Conservation (phyloP, 176 grass and related monocot species). For the Stipa capillata region DNA sequence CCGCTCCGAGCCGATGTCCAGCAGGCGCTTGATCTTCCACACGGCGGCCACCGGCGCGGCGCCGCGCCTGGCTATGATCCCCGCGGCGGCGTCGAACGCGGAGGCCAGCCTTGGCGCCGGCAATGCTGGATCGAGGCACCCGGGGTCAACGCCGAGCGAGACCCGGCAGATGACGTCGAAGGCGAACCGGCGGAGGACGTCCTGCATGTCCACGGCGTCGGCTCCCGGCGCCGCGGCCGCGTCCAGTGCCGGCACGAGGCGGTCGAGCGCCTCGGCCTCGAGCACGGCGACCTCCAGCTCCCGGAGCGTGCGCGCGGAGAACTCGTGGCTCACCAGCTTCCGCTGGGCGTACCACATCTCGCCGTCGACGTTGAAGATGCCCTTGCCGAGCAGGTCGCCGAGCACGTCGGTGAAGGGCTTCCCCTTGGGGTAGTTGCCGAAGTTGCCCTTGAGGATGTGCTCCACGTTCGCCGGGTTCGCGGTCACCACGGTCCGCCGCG, state of each 20-base stretch:
- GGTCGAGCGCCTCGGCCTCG: constrained; percentile 34
- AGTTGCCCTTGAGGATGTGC: constrained; percentile 67
- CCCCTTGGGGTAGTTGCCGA: constrained; percentile 86
- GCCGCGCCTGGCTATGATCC: constrained; percentile 60
- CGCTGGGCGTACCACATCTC: constrained; percentile 67
- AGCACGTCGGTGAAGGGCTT: constrained; percentile 82
- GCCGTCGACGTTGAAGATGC: constrained; percentile 97
- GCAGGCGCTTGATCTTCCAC: constrained; percentile 77
- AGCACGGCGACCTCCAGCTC: constrained; percentile 55
- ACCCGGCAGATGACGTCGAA: constrained; percentile 81
- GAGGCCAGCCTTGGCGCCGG: constrained; percentile 40
- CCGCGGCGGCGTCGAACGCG: constrained; percentile 69
- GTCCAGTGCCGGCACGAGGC: constrained; percentile 49
- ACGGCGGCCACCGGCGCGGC: constrained; percentile 59
- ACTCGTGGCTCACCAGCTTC: constrained; percentile 91
- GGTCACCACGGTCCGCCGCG: constrained; percentile 60
- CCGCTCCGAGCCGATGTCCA: constrained; percentile 52
- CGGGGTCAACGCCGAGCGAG: constrained; percentile 66
- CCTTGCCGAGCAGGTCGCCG: constrained; percentile 74
- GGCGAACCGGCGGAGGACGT: constrained; percentile 63
- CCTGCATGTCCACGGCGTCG: constrained; percentile 66
- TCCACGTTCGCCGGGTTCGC: constrained; percentile 83
- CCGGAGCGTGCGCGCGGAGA: constrained; percentile 60
- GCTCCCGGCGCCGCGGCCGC: constrained; percentile 15
- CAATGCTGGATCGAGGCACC: constrained; percentile 43